These are phyloP conservation scores for Monilinia aucupariae DNA, from an alignment of 2,329 filamentous ascomycete species.

Conservation along the genomic window DNA sequence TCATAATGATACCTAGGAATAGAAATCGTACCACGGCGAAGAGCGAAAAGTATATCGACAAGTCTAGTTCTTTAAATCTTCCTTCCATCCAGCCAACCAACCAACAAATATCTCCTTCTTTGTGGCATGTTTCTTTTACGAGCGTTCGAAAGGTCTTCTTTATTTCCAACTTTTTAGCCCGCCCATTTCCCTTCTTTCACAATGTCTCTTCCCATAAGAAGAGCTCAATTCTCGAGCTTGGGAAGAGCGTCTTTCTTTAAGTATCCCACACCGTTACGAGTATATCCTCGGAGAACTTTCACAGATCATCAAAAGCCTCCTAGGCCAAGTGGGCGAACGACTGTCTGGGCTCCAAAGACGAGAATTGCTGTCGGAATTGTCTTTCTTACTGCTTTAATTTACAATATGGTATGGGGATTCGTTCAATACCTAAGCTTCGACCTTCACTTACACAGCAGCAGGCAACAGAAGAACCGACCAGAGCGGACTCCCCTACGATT, in stretches of 20 bases:
- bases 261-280: background rate
- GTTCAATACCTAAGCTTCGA: constrained; percentile 13
- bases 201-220: constrained; percentile 26
- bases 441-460: constrained; percentile 25
- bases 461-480: constrained; percentile 35
- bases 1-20: too few relatives aligned
- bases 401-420: constrained; percentile 42
- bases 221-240: constrained; percentile 17
- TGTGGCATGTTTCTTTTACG: constrained; percentile 29
- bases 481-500: constrained; percentile 62
- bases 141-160: constrained; percentile 20
- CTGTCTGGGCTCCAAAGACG: constrained; percentile 42
- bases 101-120: constrained; percentile 19
- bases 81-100: background rate
- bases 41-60: background rate
- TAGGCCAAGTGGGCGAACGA: constrained; percentile 13
- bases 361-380: constrained; percentile 45
- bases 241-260: constrained; percentile 8
- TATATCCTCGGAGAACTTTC: constrained; percentile 27
- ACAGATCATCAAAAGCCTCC: constrained; percentile 23
- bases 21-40: constrained; percentile 14
- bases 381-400: constrained; percentile 44
- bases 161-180: background rate
- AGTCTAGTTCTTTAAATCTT: background rate
- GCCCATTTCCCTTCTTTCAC: constrained; percentile 19